Evolutionary conservation across 2,329 filamentous ascomycete genomes (phyloP), one percentile per base, ranked within the genome.

Genomic region (Trichophyton rubrum): DNA sequence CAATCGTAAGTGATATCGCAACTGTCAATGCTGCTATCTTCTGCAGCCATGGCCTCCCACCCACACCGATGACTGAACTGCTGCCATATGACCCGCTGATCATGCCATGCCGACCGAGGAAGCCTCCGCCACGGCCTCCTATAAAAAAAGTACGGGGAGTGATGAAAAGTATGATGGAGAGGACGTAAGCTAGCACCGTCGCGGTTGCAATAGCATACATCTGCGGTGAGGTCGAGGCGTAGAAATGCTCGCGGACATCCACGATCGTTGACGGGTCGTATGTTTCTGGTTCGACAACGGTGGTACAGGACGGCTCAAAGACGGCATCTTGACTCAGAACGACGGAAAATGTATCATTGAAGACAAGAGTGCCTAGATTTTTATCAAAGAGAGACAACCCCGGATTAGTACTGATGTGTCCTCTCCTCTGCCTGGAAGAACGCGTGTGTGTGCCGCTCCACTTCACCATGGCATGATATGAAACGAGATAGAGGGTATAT

Each of bases 111-210:
- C 88, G 81, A 49, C 89, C 88, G 56, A 95, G 78, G 62, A 93
- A 86, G 51, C 79, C 77, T 40, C 80, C 78, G 7, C 80, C 79
- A 3, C 80, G 76, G 22, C 90, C 89, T 59, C 90, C 90, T 62
- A 95, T 85, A 64, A 95, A 85, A 72, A 93, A 96, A 2, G 93
- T 96, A 58, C 92, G 85, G n/a, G 92, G 92, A 0, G 90, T 95
- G 67, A 96, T 90, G 70, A 96, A 84, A 41, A 97, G 84, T 82
- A 96, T 95, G 64, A 96, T 89, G 66, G 96, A 87, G 55, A 97
- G 83, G 71, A 95, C 87, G 75, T 95, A 97, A 56, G 90, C 87
- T 57, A 95, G 86, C 60, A 96, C 87, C 0, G 91, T 97, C 17
- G 90, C 90, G 15, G 90, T 89, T 60, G 90, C 90, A 59, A 97